Evolutionary conservation across 129 eudicot genomes (phyloP).

Genomic region (Daucus carota): DH1_v3.0 NC_030387.2:30095001-30095500

Average conservation of each 20-base stretch:
- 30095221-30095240: constrained; percentile 69
- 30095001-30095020: not conserved
- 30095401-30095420: not conserved
- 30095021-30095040: not conserved
- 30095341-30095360: not conserved
- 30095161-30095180: constrained; percentile 76
- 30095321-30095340: constrained; percentile 45
- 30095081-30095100: constrained; percentile 66
- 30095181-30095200: constrained; percentile 47
- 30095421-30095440: not conserved
- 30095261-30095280: constrained; percentile 74
- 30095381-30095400: not conserved
- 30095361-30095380: not conserved
- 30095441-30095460: not conserved
- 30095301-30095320: constrained; percentile 64
- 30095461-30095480: not conserved
- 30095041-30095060: constrained; percentile 74
- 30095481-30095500: not conserved
- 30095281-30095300: constrained; percentile 69
- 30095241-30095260: constrained; percentile 66
- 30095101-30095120: constrained; percentile 51
- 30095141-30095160: constrained; percentile 72
- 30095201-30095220: constrained; percentile 80
- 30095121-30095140: constrained; percentile 76
- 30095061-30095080: constrained; percentile 76